A percentile compares a stretch with the other conserved stretches of the same genome.
These are phyloP conservation scores for Aspergillus nidulans DNA, from an alignment of 495 filamentous ascomycete genomes.

Conservation along the genomic window DNA sequence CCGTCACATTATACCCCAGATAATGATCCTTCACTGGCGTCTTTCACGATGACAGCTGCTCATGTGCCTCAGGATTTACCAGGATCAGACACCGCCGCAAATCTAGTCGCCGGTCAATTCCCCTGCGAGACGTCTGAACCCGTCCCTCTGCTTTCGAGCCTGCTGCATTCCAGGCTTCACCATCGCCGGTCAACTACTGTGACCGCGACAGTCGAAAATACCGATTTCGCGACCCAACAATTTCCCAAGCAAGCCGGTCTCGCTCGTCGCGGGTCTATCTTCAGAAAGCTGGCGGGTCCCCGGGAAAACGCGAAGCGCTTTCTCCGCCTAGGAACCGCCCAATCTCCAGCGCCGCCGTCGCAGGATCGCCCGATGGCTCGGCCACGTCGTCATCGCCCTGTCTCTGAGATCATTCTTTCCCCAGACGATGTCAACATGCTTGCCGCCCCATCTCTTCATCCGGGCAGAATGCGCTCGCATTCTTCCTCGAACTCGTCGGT, in stretches of 20 bases:
- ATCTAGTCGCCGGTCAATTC: conserved; percentile 20
- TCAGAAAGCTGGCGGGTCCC: conserved; percentile 44
- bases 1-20: conserved; percentile 4
- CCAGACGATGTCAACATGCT: conserved; percentile 30
- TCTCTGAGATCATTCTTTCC: conserved; percentile 42
- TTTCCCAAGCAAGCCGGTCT: conserved; percentile 22
- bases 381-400: conserved; percentile 27
- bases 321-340: conserved; percentile 40
- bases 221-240: conserved; percentile 23
- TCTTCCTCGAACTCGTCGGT: conserved; percentile 33
- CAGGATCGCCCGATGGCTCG: conserved; percentile 20
- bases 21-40: conserved; percentile 18
- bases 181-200: conserved; percentile 18
- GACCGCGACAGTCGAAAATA: conserved; percentile 12
- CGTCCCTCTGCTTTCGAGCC: conserved; percentile 22
- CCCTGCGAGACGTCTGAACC: conserved; percentile 17
- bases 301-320: conserved; percentile 49
- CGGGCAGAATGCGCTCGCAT: conserved; percentile 28
- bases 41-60: conserved; percentile 31
- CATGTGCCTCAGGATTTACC: conserved; percentile 28
- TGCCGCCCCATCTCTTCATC: conserved; percentile 18
- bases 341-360: conserved; percentile 21
- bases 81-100: conserved; percentile 20
- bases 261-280: conserved; percentile 28
- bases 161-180: conserved; percentile 25